Conservation (phyloP, 257 asterid species). For the Nicotiana undulata region DNA sequence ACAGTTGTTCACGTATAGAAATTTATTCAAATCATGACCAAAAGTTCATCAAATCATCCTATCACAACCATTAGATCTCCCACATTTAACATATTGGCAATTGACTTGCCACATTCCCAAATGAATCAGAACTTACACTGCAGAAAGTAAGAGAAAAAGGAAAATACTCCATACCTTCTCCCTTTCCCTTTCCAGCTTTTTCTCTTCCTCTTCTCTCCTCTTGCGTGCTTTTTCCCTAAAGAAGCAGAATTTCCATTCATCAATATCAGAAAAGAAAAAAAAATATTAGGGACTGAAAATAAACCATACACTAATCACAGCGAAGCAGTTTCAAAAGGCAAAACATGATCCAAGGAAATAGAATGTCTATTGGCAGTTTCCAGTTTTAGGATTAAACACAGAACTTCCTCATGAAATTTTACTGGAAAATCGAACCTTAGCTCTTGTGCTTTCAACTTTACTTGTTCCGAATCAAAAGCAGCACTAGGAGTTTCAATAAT, state of each 20-base stretch:
- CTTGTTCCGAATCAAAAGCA: constrained; percentile 43
- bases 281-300: background rate
- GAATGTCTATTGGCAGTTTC: background rate
- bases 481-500: constrained; percentile 38
- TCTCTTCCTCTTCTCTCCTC: constrained; percentile 43
- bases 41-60: background rate
- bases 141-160: background rate
- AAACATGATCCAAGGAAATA: background rate
- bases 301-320: background rate
- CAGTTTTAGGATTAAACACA: background rate
- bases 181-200: constrained; percentile 43
- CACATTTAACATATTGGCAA: background rate
- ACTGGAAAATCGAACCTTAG: constrained; percentile 42
- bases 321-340: background rate
- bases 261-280: constrained; percentile 8
- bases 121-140: background rate
- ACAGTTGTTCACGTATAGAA: background rate
- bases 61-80: background rate
- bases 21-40: background rate
- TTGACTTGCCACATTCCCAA: background rate
- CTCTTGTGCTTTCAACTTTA: constrained; percentile 41
- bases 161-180: constrained; percentile 44
- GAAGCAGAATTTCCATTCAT: constrained; percentile 4
- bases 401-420: background rate
- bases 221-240: constrained; percentile 37